Percentiles rank a stretch among this genome's conserved stretches.
phyloP scores from a whole-genome alignment of 345 rosid genomes.

The Clausena lansium region DNA sequence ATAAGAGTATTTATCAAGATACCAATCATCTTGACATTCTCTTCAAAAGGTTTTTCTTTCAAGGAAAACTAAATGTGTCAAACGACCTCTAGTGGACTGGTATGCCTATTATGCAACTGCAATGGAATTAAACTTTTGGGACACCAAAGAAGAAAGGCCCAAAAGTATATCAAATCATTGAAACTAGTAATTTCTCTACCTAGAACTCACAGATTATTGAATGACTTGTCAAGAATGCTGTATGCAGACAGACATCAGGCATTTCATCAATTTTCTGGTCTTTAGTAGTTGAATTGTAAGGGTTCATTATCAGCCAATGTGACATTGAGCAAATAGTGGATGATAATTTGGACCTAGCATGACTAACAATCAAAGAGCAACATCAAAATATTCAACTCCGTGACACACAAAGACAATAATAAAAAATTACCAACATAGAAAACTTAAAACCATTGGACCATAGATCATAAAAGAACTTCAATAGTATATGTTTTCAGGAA shows the following conservation, averaged over 20 bases:
- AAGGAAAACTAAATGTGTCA: background rate
- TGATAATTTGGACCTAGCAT: background rate
- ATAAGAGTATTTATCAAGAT: background rate
- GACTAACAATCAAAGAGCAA: conserved; percentile 1
- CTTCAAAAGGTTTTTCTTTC: background rate
- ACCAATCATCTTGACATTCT: background rate
- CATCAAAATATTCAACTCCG: background rate
- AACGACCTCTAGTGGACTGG: background rate
- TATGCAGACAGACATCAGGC: background rate
- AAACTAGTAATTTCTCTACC: background rate
- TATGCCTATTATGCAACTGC: background rate
- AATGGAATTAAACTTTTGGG: background rate
- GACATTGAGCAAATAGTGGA: background rate
- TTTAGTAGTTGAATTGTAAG: background rate
- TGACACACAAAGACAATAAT: background rate
- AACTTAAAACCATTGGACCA: background rate
- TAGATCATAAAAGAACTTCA: background rate
- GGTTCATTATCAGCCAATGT: background rate
- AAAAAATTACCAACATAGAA: background rate
- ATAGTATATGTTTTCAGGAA: conserved; percentile 5
- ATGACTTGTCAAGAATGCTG: background rate
- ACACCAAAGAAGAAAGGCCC: background rate
- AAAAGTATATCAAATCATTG: background rate
- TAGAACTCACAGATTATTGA: background rate
- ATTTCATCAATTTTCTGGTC: background rate